A percentile compares a stretch with the other conserved stretches of the same genome.
phyloP scores from a whole-genome alignment of 2,329 filamentous ascomycete genomes.

The Diaporthe aspalathi region DNA sequence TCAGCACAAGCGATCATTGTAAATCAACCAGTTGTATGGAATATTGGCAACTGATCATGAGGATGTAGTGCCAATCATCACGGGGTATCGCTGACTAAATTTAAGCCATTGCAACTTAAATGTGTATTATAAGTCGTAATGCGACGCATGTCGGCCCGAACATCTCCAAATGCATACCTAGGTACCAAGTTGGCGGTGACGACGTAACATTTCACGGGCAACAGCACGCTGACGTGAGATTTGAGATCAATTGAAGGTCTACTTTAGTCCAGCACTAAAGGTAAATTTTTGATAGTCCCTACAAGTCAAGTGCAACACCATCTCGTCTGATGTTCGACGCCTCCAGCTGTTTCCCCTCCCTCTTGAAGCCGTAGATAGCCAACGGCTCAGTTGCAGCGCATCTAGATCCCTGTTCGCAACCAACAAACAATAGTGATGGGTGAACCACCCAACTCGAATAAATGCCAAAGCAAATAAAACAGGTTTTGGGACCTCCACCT shows the following conservation, averaged over 20 bases:
- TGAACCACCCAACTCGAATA: too few relatives aligned
- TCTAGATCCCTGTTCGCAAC: neutral
- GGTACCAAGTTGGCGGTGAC: neutral
- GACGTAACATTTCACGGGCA: neutral
- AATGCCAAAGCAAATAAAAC: too few relatives aligned
- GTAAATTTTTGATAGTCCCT: neutral
- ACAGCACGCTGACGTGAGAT: slow-evolving; percentile 12
- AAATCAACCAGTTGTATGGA: neutral
- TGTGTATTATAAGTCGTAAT: too few relatives aligned
- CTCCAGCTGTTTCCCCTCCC: slow-evolving; percentile 1
- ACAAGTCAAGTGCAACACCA: neutral
- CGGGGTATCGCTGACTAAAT: neutral
- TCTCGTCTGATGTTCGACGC: neutral
- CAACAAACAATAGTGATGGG: too few relatives aligned
- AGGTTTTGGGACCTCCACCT: neutral
- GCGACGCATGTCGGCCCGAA: too few relatives aligned
- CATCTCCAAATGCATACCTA: neutral
- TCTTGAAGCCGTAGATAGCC: neutral
- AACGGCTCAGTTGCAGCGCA: neutral
- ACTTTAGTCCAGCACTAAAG: too few relatives aligned
- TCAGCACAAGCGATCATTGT: neutral
- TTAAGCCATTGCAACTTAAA: neutral
- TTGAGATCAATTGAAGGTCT: neutral
- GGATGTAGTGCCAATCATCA: neutral
- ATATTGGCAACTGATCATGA: neutral